Evolutionary conservation across 805 yeast species (phyloP), one percentile per base, ranked within the genome.

Genomic region (Myxozyma melibiosi): DNA sequence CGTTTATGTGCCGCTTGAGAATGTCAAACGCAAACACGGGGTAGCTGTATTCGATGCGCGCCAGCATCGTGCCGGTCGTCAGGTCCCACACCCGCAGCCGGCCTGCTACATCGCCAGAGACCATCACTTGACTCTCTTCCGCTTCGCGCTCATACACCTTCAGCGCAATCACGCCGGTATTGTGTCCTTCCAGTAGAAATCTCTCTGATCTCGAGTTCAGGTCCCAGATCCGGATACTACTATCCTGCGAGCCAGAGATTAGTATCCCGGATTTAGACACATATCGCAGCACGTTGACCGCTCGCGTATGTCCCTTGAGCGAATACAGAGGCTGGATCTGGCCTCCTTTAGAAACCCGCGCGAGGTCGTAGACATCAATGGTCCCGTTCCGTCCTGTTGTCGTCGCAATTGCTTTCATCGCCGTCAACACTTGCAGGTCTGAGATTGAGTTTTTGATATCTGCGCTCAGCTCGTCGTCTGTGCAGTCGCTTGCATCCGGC

Each of bases 1-100:
- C 39, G 11, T 33, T 38, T 22, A 16, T 11, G 16, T 14, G 30
- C 4, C 24, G 9, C 4, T 28, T 22, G 18, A 51, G 40, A 8
- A 58, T 7, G 35, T 55, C 62, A 34, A 49, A 58, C 22, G 59
- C 55, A 34, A 54, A 58, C 4, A 58, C 49, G 11, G 62, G 62
- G 38, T 45, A 43, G 27, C 48, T 55, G 41, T 58, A 58, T 8
- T 58, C 62, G 31, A 58, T 41, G 14, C 51, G 40, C 20, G 56
- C 51, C 8, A 54, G 46, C 38, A 49, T 31, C 27, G 47, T 27
- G 7, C 62, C 62, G 30, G 27, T 46, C 31, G 28, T 25, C 16
- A 58, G 47, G n/a, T 58, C 58, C 62, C 62, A 58, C 13, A 58
- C 42, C 9, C 55, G 48, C 13, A 58, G 35, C 27, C 56, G 41